phyloP scores from a whole-genome alignment of 495 filamentous ascomycete genomes.

The Aspergillus taichungensis region DNA sequence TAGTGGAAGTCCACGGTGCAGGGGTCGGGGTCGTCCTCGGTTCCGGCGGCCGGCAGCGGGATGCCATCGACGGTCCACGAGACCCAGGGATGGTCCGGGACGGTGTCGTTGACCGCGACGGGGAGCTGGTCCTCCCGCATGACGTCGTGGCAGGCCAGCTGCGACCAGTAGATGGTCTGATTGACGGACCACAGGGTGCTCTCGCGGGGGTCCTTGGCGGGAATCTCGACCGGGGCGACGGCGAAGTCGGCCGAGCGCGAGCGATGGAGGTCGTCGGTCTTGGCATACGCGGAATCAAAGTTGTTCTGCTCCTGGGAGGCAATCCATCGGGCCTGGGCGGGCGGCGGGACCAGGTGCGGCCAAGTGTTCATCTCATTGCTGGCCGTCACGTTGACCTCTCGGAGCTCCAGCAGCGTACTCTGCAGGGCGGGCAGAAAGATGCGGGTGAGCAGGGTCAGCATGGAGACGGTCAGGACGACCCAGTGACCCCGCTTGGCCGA shows the following conservation, averaged over 20 bases:
- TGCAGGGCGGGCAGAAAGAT: constrained; percentile 32
- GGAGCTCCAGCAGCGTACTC: constrained; percentile 28
- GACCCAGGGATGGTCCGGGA: constrained; percentile 8
- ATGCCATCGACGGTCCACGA: constrained; percentile 27
- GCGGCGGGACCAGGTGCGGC: constrained; percentile 23
- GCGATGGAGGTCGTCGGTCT: constrained; percentile 13
- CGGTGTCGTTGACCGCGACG: constrained; percentile 16
- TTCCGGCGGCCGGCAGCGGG: constrained; percentile 11
- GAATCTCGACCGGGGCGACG: constrained; percentile 30
- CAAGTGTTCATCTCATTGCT: constrained; percentile 25
- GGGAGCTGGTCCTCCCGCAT: constrained; percentile 14
- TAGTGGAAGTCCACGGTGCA: constrained; percentile 29
- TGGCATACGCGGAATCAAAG: constrained; percentile 15
- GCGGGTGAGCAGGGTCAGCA: constrained; percentile 28
- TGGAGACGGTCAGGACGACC: constrained; percentile 27
- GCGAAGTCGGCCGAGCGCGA: constrained; percentile 26
- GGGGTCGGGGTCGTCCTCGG: not conserved
- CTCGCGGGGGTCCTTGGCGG: constrained; percentile 11
- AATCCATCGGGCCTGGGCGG: constrained; percentile 29
- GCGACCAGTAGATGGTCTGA: constrained; percentile 32
- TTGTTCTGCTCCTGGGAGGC: constrained; percentile 22
- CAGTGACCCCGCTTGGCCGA: constrained; percentile 29
- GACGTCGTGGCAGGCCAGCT: constrained; percentile 20
- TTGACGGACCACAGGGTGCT: constrained; percentile 28
- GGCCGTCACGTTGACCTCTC: constrained; percentile 18